A percentile compares a stretch with the other conserved stretches of the same genome.
These are phyloP conservation scores for Cryptosporidium baileyi DNA, from an alignment of 169 alveolate genomes.

Conservation along the genomic window DNA sequence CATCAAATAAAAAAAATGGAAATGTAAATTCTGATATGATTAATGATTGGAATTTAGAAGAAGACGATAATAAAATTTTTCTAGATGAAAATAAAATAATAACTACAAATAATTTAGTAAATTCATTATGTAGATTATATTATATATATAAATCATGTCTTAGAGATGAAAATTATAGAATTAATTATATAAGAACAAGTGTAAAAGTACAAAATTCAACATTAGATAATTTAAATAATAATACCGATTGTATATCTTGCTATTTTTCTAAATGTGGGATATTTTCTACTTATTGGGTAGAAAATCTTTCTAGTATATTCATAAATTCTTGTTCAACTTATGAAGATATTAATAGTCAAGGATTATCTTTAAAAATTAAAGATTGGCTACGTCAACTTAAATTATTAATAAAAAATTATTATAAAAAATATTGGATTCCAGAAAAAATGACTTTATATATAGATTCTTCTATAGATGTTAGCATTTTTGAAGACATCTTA, in stretches of 20 bases:
- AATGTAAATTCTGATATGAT: not conserved
- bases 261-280: constrained; percentile 10
- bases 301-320: not conserved
- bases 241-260: not conserved
- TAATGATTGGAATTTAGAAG: not conserved
- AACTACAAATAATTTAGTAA: not conserved
- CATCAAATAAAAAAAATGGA: not conserved
- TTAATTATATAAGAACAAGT: constrained; percentile 13
- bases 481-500: not conserved
- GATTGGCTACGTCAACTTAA: not conserved
- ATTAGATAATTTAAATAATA: not conserved
- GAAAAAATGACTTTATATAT: constrained; percentile 24
- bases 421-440: constrained; percentile 24
- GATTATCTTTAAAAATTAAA: not conserved
- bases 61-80: not conserved
- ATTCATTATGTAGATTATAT: constrained; percentile 14
- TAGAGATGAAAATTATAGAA: constrained; percentile 33
- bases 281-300: constrained; percentile 30
- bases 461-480: constrained; percentile 21
- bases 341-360: not conserved
- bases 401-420: not conserved
- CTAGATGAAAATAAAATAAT: not conserved
- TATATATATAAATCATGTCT: constrained; percentile 47
- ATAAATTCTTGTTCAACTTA: not conserved
- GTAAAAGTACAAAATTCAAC: not conserved